These are phyloP conservation scores for Peziza echinospora DNA, from an alignment of 495 filamentous ascomycete species.

Conservation along the genomic window DNA sequence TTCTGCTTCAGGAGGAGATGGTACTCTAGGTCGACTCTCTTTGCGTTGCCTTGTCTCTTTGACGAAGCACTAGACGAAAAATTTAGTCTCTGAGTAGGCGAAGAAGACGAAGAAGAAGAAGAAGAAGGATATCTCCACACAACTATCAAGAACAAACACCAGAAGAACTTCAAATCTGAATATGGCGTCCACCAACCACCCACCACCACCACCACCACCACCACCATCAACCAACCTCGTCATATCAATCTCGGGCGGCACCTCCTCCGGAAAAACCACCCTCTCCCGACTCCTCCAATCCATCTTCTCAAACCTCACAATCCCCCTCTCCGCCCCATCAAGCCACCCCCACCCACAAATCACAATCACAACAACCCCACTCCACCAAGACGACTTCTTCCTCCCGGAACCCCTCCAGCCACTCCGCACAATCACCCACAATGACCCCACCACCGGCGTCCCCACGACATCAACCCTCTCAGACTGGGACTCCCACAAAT, in stretches of 20 bases:
- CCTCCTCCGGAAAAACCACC: conserved; percentile 63
- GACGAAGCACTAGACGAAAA: too few species aligned
- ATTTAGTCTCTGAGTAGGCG: too few species aligned
- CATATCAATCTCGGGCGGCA: conserved; percentile 53
- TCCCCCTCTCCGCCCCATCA: conserved; percentile 33
- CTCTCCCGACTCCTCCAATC: conserved; percentile 49
- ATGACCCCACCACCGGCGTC: neutral
- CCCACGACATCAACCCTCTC: neutral
- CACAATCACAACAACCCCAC: neutral
- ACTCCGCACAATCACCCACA: conserved; percentile 20
- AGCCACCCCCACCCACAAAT: neutral
- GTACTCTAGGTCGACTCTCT: too few species aligned
- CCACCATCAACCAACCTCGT: conserved; percentile 30
- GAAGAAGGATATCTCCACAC: too few species aligned
- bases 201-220: too few species aligned
- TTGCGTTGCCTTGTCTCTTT: too few species aligned
- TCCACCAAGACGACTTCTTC: conserved; percentile 70
- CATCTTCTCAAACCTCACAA: conserved; percentile 40
- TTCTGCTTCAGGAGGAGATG: too few species aligned
- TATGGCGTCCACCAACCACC: too few species aligned
- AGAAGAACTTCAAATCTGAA: too few species aligned
- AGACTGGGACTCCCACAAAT: conserved; percentile 71
- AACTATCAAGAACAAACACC: too few species aligned
- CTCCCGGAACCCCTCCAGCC: conserved; percentile 49
- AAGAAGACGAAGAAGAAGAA: too few species aligned